Conservation (phyloP, 2,329 filamentous ascomycete species). For the Torrubiella hemipterigena region DNA sequence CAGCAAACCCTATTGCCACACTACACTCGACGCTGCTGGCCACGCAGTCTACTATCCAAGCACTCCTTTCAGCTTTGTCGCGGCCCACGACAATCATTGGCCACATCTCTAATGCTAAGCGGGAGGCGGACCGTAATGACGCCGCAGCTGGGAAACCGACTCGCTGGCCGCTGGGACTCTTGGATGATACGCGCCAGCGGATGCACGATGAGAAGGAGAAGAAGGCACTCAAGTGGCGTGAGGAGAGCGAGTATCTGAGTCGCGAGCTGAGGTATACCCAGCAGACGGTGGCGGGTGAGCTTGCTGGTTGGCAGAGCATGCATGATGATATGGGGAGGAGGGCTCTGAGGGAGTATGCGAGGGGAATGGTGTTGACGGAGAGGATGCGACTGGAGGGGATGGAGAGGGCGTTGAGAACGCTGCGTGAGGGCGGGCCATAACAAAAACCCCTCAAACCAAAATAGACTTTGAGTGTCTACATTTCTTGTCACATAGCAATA, state of each 20-base stretch:
- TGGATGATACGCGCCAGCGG: conserved; percentile 79
- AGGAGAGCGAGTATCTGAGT: conserved; percentile 62
- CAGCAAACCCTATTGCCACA: conserved; percentile 58
- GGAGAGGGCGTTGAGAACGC: conserved; percentile 60
- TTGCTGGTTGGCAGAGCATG: conserved; percentile 90
- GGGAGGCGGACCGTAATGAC: conserved; percentile 66
- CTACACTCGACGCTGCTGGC: conserved; percentile 70
- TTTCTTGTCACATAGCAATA: no score
- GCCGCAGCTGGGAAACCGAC: conserved; percentile 62
- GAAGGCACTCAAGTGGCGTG: conserved; percentile 57
- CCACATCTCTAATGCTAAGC: conserved; percentile 61
- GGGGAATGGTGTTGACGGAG: conserved; percentile 69
- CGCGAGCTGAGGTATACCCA: conserved; percentile 84
- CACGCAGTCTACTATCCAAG: conserved; percentile 72
- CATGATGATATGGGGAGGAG: conserved; percentile 65
- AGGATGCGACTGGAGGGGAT: conserved; percentile 69
- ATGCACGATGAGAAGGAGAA: conserved; percentile 76
- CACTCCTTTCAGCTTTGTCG: conserved; percentile 66
- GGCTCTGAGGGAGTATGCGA: conserved; percentile 65
- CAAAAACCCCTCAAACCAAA: no score
- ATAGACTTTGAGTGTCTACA: no score
- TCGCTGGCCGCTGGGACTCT: conserved; percentile 66
- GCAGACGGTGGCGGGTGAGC: conserved; percentile 79
- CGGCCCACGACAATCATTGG: conserved; percentile 69
- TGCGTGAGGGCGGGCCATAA: conserved; percentile 20